Conservation (phyloP, 345 rosid genomes). For the Erodium maritimum region DNA sequence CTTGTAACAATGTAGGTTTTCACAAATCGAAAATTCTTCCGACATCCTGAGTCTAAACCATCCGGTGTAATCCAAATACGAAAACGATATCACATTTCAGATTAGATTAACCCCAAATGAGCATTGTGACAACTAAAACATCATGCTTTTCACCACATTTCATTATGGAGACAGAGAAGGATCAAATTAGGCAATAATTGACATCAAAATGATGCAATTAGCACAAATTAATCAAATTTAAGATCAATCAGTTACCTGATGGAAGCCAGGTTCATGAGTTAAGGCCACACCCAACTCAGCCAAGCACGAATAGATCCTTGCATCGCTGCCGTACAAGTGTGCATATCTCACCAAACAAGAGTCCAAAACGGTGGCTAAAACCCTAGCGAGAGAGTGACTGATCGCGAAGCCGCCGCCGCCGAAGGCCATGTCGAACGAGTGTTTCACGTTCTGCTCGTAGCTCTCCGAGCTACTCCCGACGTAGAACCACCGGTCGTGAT, state of each 20-base stretch:
- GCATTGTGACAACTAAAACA: too few species aligned
- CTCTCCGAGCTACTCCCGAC: slow-evolving; percentile 74
- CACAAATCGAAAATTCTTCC: too few species aligned
- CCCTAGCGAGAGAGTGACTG: slow-evolving; percentile 53
- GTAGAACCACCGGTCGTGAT: slow-evolving; percentile 62
- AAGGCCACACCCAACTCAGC: slow-evolving; percentile 76
- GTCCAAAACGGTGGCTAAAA: slow-evolving; percentile 54
- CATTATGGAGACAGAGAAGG: too few species aligned
- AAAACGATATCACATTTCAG: too few species aligned
- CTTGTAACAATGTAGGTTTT: too few species aligned
- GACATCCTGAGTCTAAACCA: too few species aligned
- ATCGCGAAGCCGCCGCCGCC: slow-evolving; percentile 90
- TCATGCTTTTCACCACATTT: too few species aligned
- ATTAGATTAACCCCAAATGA: too few species aligned
- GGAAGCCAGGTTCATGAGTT: slow-evolving; percentile 86
- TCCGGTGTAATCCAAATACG: too few species aligned
- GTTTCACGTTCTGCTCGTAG: slow-evolving; percentile 61
- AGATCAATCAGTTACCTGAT: slow-evolving; percentile 46
- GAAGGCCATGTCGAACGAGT: slow-evolving; percentile 88
- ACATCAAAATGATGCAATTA: too few species aligned
- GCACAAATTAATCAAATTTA: not conserved
- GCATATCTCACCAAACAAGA: slow-evolving; percentile 66
- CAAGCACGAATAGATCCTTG: slow-evolving; percentile 73
- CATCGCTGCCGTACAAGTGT: slow-evolving; percentile 78
- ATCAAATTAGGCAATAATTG: too few species aligned